phyloP scores from a whole-genome alignment of 2,329 filamentous ascomycete genomes.

The Didymella keratinophila region DNA sequence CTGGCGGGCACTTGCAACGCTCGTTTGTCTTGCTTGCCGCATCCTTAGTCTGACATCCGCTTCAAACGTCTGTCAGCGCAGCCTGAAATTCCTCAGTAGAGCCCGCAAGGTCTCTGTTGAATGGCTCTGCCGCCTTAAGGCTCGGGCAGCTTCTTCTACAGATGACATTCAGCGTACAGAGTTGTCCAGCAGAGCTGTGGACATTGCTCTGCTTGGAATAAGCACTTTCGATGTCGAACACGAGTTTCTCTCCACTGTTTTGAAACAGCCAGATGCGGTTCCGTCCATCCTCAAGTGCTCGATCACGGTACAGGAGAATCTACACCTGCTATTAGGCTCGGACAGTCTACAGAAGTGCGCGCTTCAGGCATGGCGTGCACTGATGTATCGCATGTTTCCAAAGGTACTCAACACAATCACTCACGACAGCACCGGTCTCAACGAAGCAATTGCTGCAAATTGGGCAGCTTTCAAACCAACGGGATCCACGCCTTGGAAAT shows the following conservation, averaged over 20 bases:
- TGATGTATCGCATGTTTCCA: conserved; percentile 29
- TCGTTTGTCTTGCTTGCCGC: not conserved
- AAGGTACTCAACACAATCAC: conserved; percentile 17
- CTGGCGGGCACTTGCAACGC: not conserved
- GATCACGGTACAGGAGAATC: conserved; percentile 33
- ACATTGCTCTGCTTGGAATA: conserved; percentile 55
- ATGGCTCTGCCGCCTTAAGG: conserved; percentile 53
- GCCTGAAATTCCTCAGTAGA: not conserved
- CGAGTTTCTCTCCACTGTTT: conserved; percentile 33
- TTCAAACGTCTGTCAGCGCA: not conserved
- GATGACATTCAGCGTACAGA: conserved; percentile 40
- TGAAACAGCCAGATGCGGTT: conserved; percentile 31
- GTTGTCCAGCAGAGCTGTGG: conserved; percentile 47
- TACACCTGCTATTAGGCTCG: conserved; percentile 3
- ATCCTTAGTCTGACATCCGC: not conserved
- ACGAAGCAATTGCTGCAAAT: conserved; percentile 23
- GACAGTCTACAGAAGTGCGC: conserved; percentile 13
- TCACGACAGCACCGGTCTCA: conserved; percentile 16
- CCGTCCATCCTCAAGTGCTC: conserved; percentile 33
- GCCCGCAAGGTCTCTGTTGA: not conserved
- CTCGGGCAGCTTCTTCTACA: conserved; percentile 30
- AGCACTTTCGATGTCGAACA: conserved; percentile 57
- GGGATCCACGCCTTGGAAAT: conserved; percentile 18
- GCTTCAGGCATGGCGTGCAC: conserved; percentile 27
- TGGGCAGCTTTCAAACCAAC: conserved; percentile 34